Evolutionary conservation across 2,329 filamentous ascomycete species (phyloP), one percentile per base, ranked within the genome.

Genomic region (Tothia fuscella): DNA sequence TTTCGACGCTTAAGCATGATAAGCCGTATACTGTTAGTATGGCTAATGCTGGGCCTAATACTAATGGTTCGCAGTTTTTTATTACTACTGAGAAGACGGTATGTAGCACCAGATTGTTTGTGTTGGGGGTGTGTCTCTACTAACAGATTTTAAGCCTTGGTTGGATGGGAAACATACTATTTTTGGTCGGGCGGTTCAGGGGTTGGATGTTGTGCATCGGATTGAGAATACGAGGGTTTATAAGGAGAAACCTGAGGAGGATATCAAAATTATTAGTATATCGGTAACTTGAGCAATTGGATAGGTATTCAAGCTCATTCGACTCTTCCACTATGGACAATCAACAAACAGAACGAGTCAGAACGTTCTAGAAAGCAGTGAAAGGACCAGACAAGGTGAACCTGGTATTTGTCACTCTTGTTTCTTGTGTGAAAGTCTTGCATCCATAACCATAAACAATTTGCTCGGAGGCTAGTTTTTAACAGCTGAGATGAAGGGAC

Each of bases 211-310:
- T 16, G 80, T 98, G 46, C 87, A 96, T 60, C 85, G 81, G 66
- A 98, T 98, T 57, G 91, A 98, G 64, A 94, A 93, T 58, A 72
- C 75, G 13, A 82, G 82, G 57, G 87, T 87, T 3, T 79, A 82
- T 60, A 81, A 81, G 68, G 93, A 98, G 65, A 93, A 89, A 67
- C 91, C 91, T 1, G 84, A 93, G 60, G 87, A 94, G 55, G 91
- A 98, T 58, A 88, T 98, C 54, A 96, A 94, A 65, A 93, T 98
- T 51, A 76, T 98, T 44, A 95, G 84, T 57, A 93, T 98, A 51
- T 30, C 42, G 10, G 19, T 44, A 14, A 17, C 35, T 17, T 37
- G 35, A 37, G n/a, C n/a, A n/a, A n/a, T n/a, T n/a, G n/a, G n/a
- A n/a, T n/a, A n/a, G n/a, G n/a, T n/a, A n/a, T n/a, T n/a, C n/a